Conservation (phyloP, 192 early-diverging fungal species). For the Podila horticola region DNA sequence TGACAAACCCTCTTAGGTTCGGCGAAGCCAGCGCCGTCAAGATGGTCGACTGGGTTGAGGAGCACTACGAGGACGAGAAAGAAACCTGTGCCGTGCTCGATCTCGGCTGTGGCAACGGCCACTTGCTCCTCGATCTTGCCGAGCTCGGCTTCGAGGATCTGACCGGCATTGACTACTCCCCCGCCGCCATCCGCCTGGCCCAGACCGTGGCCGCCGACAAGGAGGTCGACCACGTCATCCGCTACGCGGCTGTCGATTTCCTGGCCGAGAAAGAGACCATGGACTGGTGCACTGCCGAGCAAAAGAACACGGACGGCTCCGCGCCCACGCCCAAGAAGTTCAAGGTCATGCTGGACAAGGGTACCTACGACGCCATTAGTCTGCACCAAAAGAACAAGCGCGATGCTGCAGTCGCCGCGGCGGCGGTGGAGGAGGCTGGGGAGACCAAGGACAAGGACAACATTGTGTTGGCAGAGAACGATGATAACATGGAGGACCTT, state of each 20-base stretch:
- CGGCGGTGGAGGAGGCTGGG: not conserved
- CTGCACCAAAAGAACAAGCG: conserved; percentile 57
- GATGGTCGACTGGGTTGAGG: conserved; percentile 89
- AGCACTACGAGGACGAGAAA: conserved; percentile 31
- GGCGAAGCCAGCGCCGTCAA: conserved; percentile 85
- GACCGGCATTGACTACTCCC: conserved; percentile 88
- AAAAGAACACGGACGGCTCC: conserved; percentile 3
- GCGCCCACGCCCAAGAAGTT: conserved; percentile 33
- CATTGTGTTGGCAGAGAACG: conserved; percentile 42
- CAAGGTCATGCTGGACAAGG: conserved; percentile 88
- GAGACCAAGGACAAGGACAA: conserved; percentile 8
- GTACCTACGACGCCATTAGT: conserved; percentile 94
- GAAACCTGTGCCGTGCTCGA: conserved; percentile 71
- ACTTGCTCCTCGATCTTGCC: conserved; percentile 82
- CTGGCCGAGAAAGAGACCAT: conserved; percentile 58
- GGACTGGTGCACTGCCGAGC: conserved; percentile 30
- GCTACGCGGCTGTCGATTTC: conserved; percentile 69
- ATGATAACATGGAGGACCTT: conserved; percentile 54
- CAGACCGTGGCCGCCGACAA: conserved; percentile 65
- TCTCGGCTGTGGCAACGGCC: conserved; percentile 94
- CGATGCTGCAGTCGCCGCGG: conserved; percentile 22
- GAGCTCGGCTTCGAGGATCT: conserved; percentile 77
- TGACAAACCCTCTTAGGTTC: conserved; percentile 62
- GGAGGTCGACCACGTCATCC: conserved; percentile 53
- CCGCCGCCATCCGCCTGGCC: conserved; percentile 78